Base-by-base conservation (phyloP, 2,329 filamentous ascomycete genomes). In the Botrytis pseudocinerea region DNA sequence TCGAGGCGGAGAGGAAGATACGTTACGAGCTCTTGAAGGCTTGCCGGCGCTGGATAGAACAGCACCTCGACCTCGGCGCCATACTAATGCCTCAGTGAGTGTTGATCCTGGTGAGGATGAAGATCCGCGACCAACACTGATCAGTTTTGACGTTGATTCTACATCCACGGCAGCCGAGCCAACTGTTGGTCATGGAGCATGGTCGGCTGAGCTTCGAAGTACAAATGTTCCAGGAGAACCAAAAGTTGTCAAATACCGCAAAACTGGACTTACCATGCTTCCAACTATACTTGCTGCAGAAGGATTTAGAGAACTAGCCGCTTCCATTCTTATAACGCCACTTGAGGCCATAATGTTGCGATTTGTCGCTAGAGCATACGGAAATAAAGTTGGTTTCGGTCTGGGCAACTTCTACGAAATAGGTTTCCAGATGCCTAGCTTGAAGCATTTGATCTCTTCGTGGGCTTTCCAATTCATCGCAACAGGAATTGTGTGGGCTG, bases 91-190 rank as follows among this genome's bases (percentile, higher is more conserved):
- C 44, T 77, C 77, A 4, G 76, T 73, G 63, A 77, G 77, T 25
- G 78, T 77, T 32, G 79, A 78, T 28, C 51, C 51, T 57, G 51
- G 51, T 28, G 78, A 78, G 22, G 70, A 72, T 10, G 80, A 81
- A 28, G 80, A 81, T 68, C 75, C 76, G 12, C 79, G 80, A 65
- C 75, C 80, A 20, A 79, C 79, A 5, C 71, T 81, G 25, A 81
- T 82, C 22, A 80, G 78, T 42, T 81, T 81, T 72, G 80, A 82
- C 73, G 80, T 81, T 1, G 79, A 81, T 70, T 76, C 79, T 38
- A 76, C 77, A 65, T 60, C 66, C n/a, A 62, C 71, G 32, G 18
- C 63, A 32, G 54, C 54, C 25, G 78, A 79, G 60, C 70, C 75
- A 25, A 76, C 78, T 25, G 72, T 69, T 57, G 71, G 76, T 14